Evolutionary conservation across 1,284 basidiomycete genomes (phyloP), one percentile per base, ranked within the genome.

Genomic region (Kwoniella shivajii): DNA sequence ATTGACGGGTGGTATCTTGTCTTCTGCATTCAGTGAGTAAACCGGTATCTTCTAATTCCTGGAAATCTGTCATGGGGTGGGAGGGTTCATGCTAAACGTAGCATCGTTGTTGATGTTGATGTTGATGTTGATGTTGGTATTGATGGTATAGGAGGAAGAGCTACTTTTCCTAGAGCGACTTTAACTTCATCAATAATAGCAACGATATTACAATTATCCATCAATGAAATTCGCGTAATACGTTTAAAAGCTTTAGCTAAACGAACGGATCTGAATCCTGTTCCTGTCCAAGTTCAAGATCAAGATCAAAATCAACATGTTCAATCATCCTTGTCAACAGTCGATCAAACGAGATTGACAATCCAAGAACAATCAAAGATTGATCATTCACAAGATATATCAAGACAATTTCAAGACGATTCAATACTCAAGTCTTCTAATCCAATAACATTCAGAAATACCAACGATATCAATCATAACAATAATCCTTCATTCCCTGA

Each of bases 101-200:
- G 44, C 14, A 18, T 31, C 9, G 14, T 46, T 20, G 29, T 13
- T 26, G 22, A 34, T 33, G 30, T 38, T 16, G 13, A 22, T 2
- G 29, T 26, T 47, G 4, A 47, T 31, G 14, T 38, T 16, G 10
- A 14, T 34, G 14, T 16, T 9, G n/a, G n/a, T n/a, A n/a, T n/a
- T n/a, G 13, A 31, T 24, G 26, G n/a, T 30, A n/a, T 46, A 74
- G 73, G 72, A 27, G 72, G 73, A 9, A 31, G 54, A n/a, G 50
- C 52, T 3, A 71, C 69, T 1, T 42, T 68, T 9, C 27, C 63
- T 3, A 64, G 61, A 46, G 73, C 73, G 6, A 67, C 61, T 2
- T 56, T 76, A 37, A 76, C 75, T 0, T 58, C 64, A 1, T 65
- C 58, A 3, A 57, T 76, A 3, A 62, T 74, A n/a, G 67, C 69